Base-by-base conservation (phyloP, 148 eudicot species). In the Vaccinium macrocarpon region DNA sequence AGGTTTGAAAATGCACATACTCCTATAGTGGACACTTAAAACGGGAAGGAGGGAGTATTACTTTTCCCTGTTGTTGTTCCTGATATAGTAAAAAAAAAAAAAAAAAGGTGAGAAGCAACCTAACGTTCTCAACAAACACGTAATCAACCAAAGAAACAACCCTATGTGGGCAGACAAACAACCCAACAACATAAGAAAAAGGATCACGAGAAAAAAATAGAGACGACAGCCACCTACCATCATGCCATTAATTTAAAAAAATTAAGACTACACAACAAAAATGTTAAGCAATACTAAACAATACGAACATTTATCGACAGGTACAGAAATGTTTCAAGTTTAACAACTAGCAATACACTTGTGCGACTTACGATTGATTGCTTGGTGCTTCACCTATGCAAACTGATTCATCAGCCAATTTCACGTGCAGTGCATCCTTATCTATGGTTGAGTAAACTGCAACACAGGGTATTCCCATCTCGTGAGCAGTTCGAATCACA, bases 331-430 rank as follows among this genome's bases (percentile, higher is more conserved):
- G 2, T 61, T 61, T 70, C 50, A 74, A 76, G 62, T 25, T 27
- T 5, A 74, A 72, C 53, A 81, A 13, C 46, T 23, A 71, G 70
- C 52, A 56, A 15, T 29, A 25, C 68, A 64, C 62, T n/a, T 59
- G 32, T 25, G 72, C n/a, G 29, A 84, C 97, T 94, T 89, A 94
- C 99, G 99, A 96, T 89, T 96, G 98, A 87, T 86, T 94, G 85
- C 99, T 96, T 64, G 98, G 99, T 82, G 99, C 99, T 94, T 96
- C 99, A 80, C 99, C 98, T 51, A 96, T 96, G 89, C 99, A 96
- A 84, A 96, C 98, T 53, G 99, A 88, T 89, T 96, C 99, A 86
- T 94, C 99, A 82, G 99, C 99, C 64, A 96, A 87, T 86, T 96
- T 92, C 76, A 96, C 98, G 89, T 96, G 99, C 84, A 96, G 95